Conservation (phyloP, 441 rosid genomes). For the Pelargonium australe region DNA sequence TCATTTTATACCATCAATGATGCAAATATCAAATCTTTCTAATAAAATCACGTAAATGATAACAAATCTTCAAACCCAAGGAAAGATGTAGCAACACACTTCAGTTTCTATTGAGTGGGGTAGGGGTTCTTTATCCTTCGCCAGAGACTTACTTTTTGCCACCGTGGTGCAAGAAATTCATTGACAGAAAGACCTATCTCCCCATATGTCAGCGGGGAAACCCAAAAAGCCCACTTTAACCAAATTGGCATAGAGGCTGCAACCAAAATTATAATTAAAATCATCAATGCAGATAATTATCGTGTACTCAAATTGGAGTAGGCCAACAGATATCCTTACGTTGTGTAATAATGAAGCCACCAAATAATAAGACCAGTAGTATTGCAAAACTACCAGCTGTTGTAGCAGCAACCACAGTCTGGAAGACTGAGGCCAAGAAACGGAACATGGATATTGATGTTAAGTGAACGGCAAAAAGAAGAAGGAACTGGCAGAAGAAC, state of each 20-base stretch:
- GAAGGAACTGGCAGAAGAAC: constrained; percentile 38
- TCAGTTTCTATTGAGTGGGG: too few species aligned
- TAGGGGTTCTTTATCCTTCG: not conserved
- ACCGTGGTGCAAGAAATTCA: constrained; percentile 60
- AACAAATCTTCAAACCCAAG: too few species aligned
- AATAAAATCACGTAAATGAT: too few species aligned
- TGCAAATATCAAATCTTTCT: too few species aligned
- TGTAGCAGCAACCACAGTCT: constrained; percentile 35
- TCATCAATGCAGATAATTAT: too few species aligned
- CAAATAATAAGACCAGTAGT: constrained; percentile 27
- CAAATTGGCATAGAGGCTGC: constrained; percentile 54
- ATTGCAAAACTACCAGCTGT: constrained; percentile 24
- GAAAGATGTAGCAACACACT: too few species aligned
- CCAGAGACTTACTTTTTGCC: constrained; percentile 38
- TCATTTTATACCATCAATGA: too few species aligned
- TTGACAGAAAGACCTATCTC: constrained; percentile 59
- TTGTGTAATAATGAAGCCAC: constrained; percentile 44
- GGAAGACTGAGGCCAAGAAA: constrained; percentile 41
- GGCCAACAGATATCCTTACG: constrained; percentile 22
- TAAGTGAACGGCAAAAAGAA: constrained; percentile 48
- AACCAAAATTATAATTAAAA: too few species aligned
- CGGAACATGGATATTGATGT: constrained; percentile 50
- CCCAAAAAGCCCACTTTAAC: constrained; percentile 71
- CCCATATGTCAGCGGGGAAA: constrained; percentile 59
- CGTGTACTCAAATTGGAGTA: not conserved